phyloP scores from a whole-genome alignment of 148 eudicot genomes.

The Diospyros kaki region DNA sequence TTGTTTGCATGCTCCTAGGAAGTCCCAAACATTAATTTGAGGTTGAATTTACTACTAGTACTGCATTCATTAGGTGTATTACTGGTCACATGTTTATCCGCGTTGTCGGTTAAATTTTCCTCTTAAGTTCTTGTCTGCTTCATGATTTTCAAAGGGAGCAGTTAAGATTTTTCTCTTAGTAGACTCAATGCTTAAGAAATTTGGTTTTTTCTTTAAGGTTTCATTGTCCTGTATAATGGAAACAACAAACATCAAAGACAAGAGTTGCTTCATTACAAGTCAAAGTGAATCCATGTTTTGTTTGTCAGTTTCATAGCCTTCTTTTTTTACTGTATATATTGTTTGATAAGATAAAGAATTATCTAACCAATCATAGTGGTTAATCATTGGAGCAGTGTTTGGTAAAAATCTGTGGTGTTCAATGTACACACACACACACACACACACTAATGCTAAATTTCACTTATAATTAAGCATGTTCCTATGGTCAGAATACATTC shows the following conservation, averaged over 20 bases:
- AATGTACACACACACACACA: too few species aligned
- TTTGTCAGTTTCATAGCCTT: conserved; percentile 16
- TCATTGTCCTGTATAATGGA: conserved; percentile 14
- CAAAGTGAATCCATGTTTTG: conserved; percentile 22
- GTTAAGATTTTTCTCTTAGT: conserved; percentile 30
- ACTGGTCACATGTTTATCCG: conserved; percentile 50
- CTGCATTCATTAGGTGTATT: background rate
- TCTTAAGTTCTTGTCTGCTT: conserved; percentile 39
- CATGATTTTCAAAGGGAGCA: conserved; percentile 57
- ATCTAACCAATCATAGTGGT: too few species aligned
- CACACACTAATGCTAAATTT: background rate
- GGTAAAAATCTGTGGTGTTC: too few species aligned
- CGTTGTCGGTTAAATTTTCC: conserved; percentile 26
- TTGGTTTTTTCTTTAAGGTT: background rate
- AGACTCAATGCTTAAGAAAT: conserved; percentile 5
- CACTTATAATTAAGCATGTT: background rate
- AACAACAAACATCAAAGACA: conserved; percentile 13
- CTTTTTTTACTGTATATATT: background rate
- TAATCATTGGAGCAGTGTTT: too few species aligned
- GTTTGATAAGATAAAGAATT: background rate
- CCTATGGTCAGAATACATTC: background rate
- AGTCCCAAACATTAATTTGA: conserved; percentile 33
- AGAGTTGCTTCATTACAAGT: conserved; percentile 16
- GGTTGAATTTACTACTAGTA: conserved; percentile 7
- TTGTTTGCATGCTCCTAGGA: conserved; percentile 43